phyloP scores from a whole-genome alignment of 2,329 filamentous ascomycete species.

The Ramularia endophylla region DNA sequence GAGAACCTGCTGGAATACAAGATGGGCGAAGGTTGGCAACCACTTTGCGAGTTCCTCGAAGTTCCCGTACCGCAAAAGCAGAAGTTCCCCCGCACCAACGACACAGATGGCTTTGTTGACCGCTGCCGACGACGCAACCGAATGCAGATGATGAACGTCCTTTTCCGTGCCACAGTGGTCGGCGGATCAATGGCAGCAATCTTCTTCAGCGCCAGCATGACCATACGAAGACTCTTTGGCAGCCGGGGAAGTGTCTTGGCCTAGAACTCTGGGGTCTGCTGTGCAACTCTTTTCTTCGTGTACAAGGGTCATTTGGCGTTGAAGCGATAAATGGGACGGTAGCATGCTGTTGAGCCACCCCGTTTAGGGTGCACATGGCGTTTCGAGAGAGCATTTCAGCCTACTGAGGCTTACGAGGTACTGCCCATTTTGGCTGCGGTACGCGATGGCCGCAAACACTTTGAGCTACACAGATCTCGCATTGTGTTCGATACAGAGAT shows the following conservation, averaged over 20 bases:
- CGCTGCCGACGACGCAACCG: slow-evolving; percentile 49
- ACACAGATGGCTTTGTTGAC: slow-evolving; percentile 51
- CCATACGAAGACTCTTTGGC: slow-evolving; percentile 30
- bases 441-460: no score
- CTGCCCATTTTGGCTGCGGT: no score
- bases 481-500: no score
- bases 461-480: no score
- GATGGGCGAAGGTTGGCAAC: slow-evolving; percentile 50
- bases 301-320: no score
- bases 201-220: slow-evolving; percentile 31
- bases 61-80: slow-evolving; percentile 45
- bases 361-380: no score
- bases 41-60: slow-evolving; percentile 50
- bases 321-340: no score
- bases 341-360: no score
- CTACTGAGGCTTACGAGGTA: no score
- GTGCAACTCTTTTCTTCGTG: no score
- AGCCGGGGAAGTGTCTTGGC: slow-evolving; percentile 7
- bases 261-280: no score
- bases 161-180: slow-evolving; percentile 46
- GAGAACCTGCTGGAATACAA: slow-evolving; percentile 50
- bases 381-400: no score
- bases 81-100: slow-evolving; percentile 48
- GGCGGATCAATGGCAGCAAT: slow-evolving; percentile 44
- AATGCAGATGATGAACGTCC: slow-evolving; percentile 51